Evolutionary conservation across 345 rosid genomes (phyloP), one percentile per base, ranked within the genome.

Genomic region (Melastoma malabathricum): DNA sequence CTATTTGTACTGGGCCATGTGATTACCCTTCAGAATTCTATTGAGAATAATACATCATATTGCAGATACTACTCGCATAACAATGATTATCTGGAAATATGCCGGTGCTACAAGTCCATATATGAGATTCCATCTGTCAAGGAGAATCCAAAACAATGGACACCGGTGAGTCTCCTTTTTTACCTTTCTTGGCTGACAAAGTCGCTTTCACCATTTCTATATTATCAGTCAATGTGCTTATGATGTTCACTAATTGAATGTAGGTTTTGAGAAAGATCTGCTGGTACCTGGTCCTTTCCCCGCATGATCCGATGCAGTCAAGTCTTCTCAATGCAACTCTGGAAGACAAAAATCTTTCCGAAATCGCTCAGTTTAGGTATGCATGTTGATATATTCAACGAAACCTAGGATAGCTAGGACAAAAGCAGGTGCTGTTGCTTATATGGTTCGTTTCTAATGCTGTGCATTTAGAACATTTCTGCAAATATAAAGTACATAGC

Each of bases 41-140:
- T 2, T 27, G 31, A 27, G 3, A 27, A 27, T 27, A n/a, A 27
- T 6, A 6, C 31, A 27, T 2, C 31, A 27, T 27, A 6, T 27
- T 1, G 46, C 50, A 86, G 96, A 84, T 90, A 90, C 52, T 82
- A 80, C 59, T 70, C 86, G 44, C 87, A 84, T 61, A 66, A 71
- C 77, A 82, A 80, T 57, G 96, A 86, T 44, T 90, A 90, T 72
- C 77, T 86, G 49, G 96, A 90, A 62, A 84, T 90, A 27, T 82
- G 89, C 41, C 85, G 94, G 58, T 86, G 87, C 89, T 86, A 86
- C 58, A 86, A 82, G 87, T 63, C 96, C 1, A 93, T 93, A 44
- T 93, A 93, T 59, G 90, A 88, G 71, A 93, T 93, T 57, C 95
- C 85, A 16, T 75, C 89, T 43, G 84, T 93, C 51, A 83, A 65